Evolutionary conservation across 2,329 filamentous ascomycete genomes (phyloP), one percentile per base, ranked within the genome.

Genomic region (Hymenotorrendiella dingleyae): DNA sequence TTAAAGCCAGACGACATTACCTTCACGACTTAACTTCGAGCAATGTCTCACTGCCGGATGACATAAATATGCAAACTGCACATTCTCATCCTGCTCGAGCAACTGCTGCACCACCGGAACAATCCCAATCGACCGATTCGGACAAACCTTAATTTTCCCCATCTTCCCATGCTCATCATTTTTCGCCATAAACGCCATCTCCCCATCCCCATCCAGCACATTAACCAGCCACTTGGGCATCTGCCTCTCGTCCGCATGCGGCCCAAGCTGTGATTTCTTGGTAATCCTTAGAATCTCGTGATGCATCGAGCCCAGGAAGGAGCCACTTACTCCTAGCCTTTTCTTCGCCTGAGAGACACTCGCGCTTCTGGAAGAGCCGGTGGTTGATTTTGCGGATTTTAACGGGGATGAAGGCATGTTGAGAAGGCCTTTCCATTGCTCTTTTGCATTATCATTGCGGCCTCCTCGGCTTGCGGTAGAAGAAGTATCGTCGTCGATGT

Each of bases 1-100:
- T n/a, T n/a, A 38, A 24, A 16, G 14, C 17, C 10, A 36, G n/a
- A 14, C 54, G 23, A n/a, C n/a, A n/a, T n/a, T 62, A 74, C 79
- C 80, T 67, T 95, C 90, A 47, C 70, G 73, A n/a, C 73, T 76
- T 40, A 94, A 71, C 57, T 94, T 94, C 39, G 85, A 86, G 20
- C 97, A 74, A 57, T 96, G 90, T 36, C 80, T 73, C 0, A 88
- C 84, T 36, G 72, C 71, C 1, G 83, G 75, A 56, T 89, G 80
- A 62, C 90, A 96, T 24, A 95, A 69, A 56, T 89, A 95, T 5
- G 86, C 86, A 50, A 78, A 78, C 40, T 76, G 69, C 1, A 87
- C 84, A 4, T 68, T 67, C 6, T 65, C 59, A 54, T 85, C 86
- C 42, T 83, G 72, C 29, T 82, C 72, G 32, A 86, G 75, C 9